These are phyloP conservation scores for Colletotrichum cuscutae DNA, from an alignment of 2,329 filamentous ascomycete genomes.

Conservation along the genomic window DNA sequence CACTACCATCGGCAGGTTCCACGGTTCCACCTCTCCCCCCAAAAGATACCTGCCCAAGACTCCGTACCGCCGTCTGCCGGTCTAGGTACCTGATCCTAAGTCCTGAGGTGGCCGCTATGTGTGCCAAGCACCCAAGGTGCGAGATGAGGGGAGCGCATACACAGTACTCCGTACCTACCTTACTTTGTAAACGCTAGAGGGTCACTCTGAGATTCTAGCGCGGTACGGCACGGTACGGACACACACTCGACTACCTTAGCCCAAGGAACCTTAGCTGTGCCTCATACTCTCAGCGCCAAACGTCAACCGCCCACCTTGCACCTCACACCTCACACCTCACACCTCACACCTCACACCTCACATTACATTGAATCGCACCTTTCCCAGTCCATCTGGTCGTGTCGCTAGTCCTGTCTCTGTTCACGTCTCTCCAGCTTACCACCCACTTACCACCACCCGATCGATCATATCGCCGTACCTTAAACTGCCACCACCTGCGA, in stretches of 20 bases:
- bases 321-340: not conserved
- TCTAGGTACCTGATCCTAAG: not conserved
- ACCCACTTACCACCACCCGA: not conserved
- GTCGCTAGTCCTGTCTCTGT: not conserved
- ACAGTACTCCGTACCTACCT: too few species aligned
- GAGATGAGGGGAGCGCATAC: not conserved
- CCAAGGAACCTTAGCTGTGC: not conserved
- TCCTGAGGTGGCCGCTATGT: not conserved
- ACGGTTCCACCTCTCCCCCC: not conserved
- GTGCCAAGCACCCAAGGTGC: not conserved
- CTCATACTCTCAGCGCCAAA: not conserved
- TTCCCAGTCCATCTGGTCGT: not conserved
- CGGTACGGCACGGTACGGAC: not conserved
- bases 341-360: not conserved
- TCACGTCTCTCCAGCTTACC: not conserved
- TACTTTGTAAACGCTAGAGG: not conserved
- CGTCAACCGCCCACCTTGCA: not conserved
- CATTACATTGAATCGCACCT: not conserved
- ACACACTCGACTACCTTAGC: not conserved
- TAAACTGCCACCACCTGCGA: constrained; percentile 10
- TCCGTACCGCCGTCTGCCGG: not conserved
- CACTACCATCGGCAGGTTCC: constrained; percentile 21
- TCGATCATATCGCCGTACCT: constrained; percentile 2
- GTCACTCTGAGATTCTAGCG: not conserved
- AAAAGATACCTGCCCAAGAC: not conserved